These are phyloP conservation scores for Colletotrichum kahawae DNA, from an alignment of 2,329 filamentous ascomycete genomes.

Conservation along the genomic window DNA sequence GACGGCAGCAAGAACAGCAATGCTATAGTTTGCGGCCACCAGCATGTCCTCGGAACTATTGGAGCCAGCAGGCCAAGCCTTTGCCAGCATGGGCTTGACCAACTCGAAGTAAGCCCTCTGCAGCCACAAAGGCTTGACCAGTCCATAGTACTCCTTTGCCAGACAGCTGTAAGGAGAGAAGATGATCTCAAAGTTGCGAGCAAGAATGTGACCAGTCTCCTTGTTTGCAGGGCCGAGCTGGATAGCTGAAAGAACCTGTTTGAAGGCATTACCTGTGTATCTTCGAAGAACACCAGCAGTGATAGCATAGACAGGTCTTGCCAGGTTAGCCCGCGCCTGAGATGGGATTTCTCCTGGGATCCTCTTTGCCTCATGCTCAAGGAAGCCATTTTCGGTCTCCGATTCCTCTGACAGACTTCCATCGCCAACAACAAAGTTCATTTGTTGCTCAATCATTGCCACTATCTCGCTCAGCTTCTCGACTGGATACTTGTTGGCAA, in stretches of 20 bases:
- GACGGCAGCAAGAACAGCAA: slow-evolving; percentile 53
- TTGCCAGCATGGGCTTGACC: slow-evolving; percentile 48
- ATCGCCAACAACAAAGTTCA: slow-evolving; percentile 1
- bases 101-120: slow-evolving; percentile 56
- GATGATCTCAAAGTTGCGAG: slow-evolving; percentile 46
- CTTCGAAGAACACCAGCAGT: slow-evolving; percentile 42
- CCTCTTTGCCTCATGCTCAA: slow-evolving; percentile 3
- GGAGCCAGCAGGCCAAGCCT: slow-evolving; percentile 41
- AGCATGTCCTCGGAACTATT: slow-evolving; percentile 30
- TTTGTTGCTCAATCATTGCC: slow-evolving; percentile 26
- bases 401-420: slow-evolving; percentile 13
- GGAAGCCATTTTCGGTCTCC: slow-evolving; percentile 4
- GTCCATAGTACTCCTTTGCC: slow-evolving; percentile 44
- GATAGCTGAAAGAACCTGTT: slow-evolving; percentile 35
- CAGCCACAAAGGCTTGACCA: slow-evolving; percentile 47
- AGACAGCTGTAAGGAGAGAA: slow-evolving; percentile 44
- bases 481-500: slow-evolving; percentile 51
- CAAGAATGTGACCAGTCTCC: slow-evolving; percentile 42
- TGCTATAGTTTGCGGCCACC: slow-evolving; percentile 44
- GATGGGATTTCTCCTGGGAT: background rate
- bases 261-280: slow-evolving; percentile 39
- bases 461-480: slow-evolving; percentile 30
- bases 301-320: slow-evolving; percentile 35
- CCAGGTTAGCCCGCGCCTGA: slow-evolving; percentile 1
- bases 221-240: slow-evolving; percentile 32